Percentiles rank a stretch among this genome's conserved stretches.
These are phyloP conservation scores for Allomyces arbusculus DNA, from an alignment of 192 early-diverging fungal species.

Conservation along the genomic window DNA sequence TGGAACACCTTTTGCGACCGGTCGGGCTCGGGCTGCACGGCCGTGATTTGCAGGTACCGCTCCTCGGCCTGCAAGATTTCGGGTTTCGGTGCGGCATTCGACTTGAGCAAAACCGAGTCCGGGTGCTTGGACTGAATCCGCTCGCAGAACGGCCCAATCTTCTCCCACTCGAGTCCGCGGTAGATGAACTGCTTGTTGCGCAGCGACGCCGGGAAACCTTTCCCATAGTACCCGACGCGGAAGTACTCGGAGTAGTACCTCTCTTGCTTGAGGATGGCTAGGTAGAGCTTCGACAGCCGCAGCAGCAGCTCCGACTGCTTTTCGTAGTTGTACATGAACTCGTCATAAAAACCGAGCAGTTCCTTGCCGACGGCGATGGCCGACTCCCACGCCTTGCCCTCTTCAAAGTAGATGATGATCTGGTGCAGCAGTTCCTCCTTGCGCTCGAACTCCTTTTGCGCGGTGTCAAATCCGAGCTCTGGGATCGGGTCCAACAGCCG, in stretches of 20 bases:
- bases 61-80: conserved; percentile 29
- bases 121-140: conserved; percentile 44
- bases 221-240: conserved; percentile 52
- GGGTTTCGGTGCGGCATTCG: conserved; percentile 18
- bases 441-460: conserved; percentile 29
- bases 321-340: conserved; percentile 24
- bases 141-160: conserved; percentile 45
- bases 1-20: conserved; percentile 3
- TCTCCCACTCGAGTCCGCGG: conserved; percentile 52
- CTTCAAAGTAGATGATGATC: conserved; percentile 38
- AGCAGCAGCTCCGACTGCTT: conserved; percentile 29
- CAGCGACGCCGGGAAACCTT: conserved; percentile 25
- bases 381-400: conserved; percentile 47
- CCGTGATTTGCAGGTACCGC: conserved; percentile 42
- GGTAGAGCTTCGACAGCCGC: conserved; percentile 28
- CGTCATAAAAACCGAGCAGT: conserved; percentile 34
- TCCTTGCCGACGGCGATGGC: conserved; percentile 45
- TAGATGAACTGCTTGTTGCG: conserved; percentile 50
- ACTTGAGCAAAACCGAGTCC: conserved; percentile 24
- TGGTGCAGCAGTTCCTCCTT: conserved; percentile 40
- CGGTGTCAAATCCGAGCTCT: conserved; percentile 23
- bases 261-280: conserved; percentile 25
- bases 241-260: conserved; percentile 39
- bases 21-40: conserved; percentile 39
- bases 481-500: conserved; percentile 21